Evolutionary conservation across 768 basidiomycete species (phyloP).

Genomic region (Cubamyces lactineus): DNA sequence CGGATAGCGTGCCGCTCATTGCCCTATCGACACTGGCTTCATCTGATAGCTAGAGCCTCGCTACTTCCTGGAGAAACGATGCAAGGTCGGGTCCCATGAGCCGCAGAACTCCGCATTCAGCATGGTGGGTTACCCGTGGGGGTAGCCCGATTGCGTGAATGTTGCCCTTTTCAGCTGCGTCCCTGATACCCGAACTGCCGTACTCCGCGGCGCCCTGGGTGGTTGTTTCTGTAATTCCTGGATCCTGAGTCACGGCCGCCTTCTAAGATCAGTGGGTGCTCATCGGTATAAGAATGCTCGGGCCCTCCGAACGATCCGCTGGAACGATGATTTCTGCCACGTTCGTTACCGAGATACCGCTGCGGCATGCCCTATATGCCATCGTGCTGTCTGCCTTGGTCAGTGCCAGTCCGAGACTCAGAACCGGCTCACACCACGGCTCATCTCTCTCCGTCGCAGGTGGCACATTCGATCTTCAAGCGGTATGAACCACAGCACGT

Average conservation of each 20-base stretch:
- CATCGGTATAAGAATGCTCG: constrained; percentile 19
- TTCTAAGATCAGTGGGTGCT: background rate
- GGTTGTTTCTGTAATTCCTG: background rate
- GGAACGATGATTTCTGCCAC: constrained; percentile 16
- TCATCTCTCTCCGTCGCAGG: constrained; percentile 9
- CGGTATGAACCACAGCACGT: constrained; percentile 19
- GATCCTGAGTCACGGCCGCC: background rate
- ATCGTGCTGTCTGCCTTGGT: constrained; percentile 17
- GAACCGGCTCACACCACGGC: background rate
- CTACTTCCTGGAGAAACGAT: background rate
- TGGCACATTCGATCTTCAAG: constrained; percentile 23
- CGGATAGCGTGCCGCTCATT: background rate
- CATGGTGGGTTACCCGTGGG: background rate
- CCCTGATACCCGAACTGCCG: constrained; percentile 16
- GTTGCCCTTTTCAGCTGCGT: background rate
- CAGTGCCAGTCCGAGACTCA: background rate
- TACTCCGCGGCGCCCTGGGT: constrained; percentile 16
- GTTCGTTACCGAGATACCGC: constrained; percentile 6
- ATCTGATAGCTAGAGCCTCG: constrained; percentile 5
- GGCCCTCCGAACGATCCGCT: constrained; percentile 12
- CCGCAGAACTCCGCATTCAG: background rate
- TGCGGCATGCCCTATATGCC: constrained; percentile 1
- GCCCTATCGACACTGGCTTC: background rate
- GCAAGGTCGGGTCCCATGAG: constrained; percentile 5
- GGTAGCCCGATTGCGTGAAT: constrained; percentile 5